Base-by-base conservation (phyloP, 176 grass and related monocot genomes). In the Avena atlantica region DNA sequence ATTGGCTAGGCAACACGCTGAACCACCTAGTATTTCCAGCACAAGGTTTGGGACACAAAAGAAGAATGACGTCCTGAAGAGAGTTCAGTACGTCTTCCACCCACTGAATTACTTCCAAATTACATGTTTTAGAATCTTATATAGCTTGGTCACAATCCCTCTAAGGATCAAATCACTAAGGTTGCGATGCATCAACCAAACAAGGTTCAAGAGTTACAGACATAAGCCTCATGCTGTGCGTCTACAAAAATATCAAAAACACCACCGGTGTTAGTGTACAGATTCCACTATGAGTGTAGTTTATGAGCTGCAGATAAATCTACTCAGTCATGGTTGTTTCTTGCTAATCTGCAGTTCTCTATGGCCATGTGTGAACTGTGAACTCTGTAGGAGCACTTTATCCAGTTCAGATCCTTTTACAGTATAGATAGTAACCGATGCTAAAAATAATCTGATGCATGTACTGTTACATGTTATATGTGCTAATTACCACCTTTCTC, bases 81-180 rank as follows among this genome's bases (percentile, higher is more conserved):
- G 72, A 68, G 90, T 90, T 12, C 36, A 58, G 68, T 98, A 90
- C 59, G 94, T 98, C 68, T 91, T 96, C 90, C 91, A 98, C 24
- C 93, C 90, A 2, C 62, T 13, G 47, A 93, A 98, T 84, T 94
- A 94, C 63, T 86, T 98, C 40, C 88, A 90, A 55, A 95, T 92
- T 23, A 19, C 6, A 69, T 51, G 44, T 75, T 75, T 75, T 25
- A 87, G 85, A 44, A 80, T 49, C 74, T 93, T 94, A 76, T 94
- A 76, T 94, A 98, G 84, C 97, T 94, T 23, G 85, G 80, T 23
- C 63, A 98, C 87, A 85, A 90, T 37, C 45, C 71, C 23, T 15
- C 64, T 17, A 52, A 52, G 72, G 72, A 74, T 50, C 21, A 16
- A 25, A 50, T 50, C 71, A 25, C n/a, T 7, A 5, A 74, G n/a